Conservation (phyloP, 2,329 filamentous ascomycete genomes). For the Clonostachys chloroleuca region DNA sequence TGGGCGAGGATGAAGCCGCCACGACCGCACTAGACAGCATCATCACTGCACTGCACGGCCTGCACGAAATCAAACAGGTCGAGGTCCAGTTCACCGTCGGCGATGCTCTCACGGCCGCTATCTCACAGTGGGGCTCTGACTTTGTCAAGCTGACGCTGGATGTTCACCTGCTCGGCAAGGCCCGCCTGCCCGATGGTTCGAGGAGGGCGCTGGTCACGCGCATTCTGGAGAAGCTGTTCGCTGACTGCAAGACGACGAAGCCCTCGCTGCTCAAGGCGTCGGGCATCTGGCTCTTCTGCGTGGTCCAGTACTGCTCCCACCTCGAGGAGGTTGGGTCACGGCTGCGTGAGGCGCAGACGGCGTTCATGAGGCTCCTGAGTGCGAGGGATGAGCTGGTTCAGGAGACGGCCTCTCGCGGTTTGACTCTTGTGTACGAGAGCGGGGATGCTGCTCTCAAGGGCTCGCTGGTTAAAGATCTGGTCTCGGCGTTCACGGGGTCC, state of each 20-base stretch:
- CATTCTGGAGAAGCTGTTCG: constrained; percentile 68
- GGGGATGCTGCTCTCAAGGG: constrained; percentile 78
- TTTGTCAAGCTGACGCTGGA: constrained; percentile 73
- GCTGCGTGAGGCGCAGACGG: constrained; percentile 74
- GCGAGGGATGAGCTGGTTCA: constrained; percentile 93
- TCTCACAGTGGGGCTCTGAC: constrained; percentile 79
- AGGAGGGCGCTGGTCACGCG: constrained; percentile 37
- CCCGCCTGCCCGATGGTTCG: constrained; percentile 27
- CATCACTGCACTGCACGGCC: constrained; percentile 63
- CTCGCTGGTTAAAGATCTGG: constrained; percentile 80
- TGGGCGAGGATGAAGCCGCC: constrained; percentile 21
- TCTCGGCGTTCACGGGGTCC: constrained; percentile 81
- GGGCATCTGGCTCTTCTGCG: constrained; percentile 89
- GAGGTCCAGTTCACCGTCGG: constrained; percentile 90
- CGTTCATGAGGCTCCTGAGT: constrained; percentile 82
- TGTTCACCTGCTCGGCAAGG: constrained; percentile 46
- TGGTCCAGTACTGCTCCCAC: constrained; percentile 87
- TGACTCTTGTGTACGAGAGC: constrained; percentile 91
- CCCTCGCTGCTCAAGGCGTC: constrained; percentile 87
- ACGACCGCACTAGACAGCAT: constrained; percentile 32
- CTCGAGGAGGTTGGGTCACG: constrained; percentile 68
- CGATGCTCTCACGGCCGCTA: constrained; percentile 76
- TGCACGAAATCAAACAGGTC: constrained; percentile 80
- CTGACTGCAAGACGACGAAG: constrained; percentile 78
- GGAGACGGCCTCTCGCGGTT: constrained; percentile 86